Base-by-base conservation (phyloP, 495 filamentous ascomycete species). In the Penicillium herquei region DNA sequence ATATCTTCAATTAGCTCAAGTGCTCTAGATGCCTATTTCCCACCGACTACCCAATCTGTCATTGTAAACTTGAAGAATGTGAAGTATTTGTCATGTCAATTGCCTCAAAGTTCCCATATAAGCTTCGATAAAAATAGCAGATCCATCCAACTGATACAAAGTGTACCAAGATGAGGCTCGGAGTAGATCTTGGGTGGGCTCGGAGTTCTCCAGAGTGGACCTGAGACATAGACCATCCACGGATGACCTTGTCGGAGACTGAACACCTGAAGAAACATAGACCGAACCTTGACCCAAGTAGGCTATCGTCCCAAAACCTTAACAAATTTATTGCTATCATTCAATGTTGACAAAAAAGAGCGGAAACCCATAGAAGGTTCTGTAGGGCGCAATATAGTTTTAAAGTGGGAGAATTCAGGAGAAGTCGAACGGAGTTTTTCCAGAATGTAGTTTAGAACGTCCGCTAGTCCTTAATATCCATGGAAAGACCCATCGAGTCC, bases 381-480 rank as follows among this genome's bases (percentile, higher is more conserved):
- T 5, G 32, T 51, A 21, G 35, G 30, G 18, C 33, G 49, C 3
- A 51, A 57, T 58, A 65, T 57, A 58, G 39, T 67, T 64, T 59
- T 58, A 58, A 44, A 42, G 47, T 53, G 14, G n/a, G 46, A 21
- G 54, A 30, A 39, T 40, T 32, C 31, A 47, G 14, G 51, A 34
- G 48, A 35, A 53, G 47, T 13, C 7, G 39, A 34, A 16, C 65
- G 65, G 65, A 63, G 62, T 40, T 60, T 56, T 68, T 68, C 51
- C 65, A 61, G 59, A 63, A 65, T 60, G 40, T 41, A 62, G 65
- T 46, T 56, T 65, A 65, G 65, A 56, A 58, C 56, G 43, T 56
- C 47, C 64, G 35, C 52, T 66, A 61, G 45, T 50, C 39, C 34
- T 49, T 33, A 40, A 11, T 52, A 10, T 8, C 37, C 53, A 31